Evolutionary conservation across 129 eudicot genomes (phyloP), one percentile per base, ranked within the genome.

Genomic region (Chrysanthemum seticuspe): DNA sequence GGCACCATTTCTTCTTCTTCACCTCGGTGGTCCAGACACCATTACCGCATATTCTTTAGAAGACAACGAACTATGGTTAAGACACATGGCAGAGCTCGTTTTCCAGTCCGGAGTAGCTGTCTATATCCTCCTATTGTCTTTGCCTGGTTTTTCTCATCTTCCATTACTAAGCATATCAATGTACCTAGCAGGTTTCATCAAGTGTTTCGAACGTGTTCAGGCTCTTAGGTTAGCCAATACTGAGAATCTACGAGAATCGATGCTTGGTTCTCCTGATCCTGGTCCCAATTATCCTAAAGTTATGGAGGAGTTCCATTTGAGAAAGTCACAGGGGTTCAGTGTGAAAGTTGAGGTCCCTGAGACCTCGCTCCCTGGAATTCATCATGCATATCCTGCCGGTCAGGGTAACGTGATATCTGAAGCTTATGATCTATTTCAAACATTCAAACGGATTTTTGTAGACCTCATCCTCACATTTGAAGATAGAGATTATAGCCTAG

Each of bases 21-120:
- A 81, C 67, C 68, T 81, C 14, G 85, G 85, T 19, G 85, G 85
- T 11, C 87, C 84, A 2, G 87, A 83, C 62, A 76, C 84, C 9
- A 79, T 83, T 9, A 75, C 82, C 63, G 87, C 87, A 13, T 80
- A 75, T 64, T 63, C 84, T 2, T 56, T 83, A 16, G 87, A 79
- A 63, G 87, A 83, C 56, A 83, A 79, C 60, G 87, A 83, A 62
- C 80, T 83, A 36, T 83, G 84, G 84, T 73, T 75, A 51, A 54
- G 87, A 45, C 84, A 79, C 54, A 21, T 72, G 61, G 73, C 56
- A 9, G 82, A 79, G 13, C 70, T 83, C 29, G 63, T 40, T 48
- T 73, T 74, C 10, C 82, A 79, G 5, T 56, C 65, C 0, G 78
- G 12, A 27, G 73, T 79, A 2, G 81, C 82, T 2, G 6, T 79